Base-by-base conservation (phyloP, 2,329 filamentous ascomycete genomes). In the Coniella lustricola region DNA sequence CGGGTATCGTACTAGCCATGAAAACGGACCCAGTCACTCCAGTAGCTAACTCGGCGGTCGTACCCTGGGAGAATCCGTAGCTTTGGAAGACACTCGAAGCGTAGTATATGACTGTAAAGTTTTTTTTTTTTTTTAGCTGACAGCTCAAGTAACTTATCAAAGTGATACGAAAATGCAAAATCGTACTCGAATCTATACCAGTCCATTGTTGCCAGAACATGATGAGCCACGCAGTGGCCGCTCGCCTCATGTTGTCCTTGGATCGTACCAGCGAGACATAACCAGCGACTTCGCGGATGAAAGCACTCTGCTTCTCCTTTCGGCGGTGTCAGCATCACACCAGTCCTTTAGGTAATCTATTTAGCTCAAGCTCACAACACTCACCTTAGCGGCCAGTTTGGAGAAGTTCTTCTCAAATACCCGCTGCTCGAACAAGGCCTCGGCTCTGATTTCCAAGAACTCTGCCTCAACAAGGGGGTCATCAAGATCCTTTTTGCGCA, bases 121-220 rank as follows among this genome's bases (percentile, higher is more conserved):
- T n/a, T n/a, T n/a, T n/a, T n/a, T 14, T 7, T 3, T 38, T 20
- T 9, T 10, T 25, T 14, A 10, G 37, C 3, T 14, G 20, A 17
- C 38, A 41, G 38, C 20, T 31, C 9, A 7, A 10, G 3, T 25
- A 12, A 3, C 17, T 21, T 17, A 8, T 3, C 7, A 16, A n/a
- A 21, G n/a, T 21, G 18, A 5, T 4, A 10, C 2, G n/a, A n/a
- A n/a, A n/a, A n/a, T n/a, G n/a, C n/a, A n/a, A n/a, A n/a, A n/a
- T 8, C 43, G 3, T 45, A 56, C 45, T 64, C 0, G 69, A 66
- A 52, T 71, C 67, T 16, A 71, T 65, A 37, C 68, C 68, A 21
- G 58, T 64, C 62, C 67, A 71, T 50, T 73, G 71, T 56, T 74
- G 71, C 56, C 71, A 72, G 55, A 73, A 72, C 70, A 73, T 73